Evolutionary conservation across 2,329 filamentous ascomycete species (phyloP).

Genomic region (Scedosporium apiospermum): DNA sequence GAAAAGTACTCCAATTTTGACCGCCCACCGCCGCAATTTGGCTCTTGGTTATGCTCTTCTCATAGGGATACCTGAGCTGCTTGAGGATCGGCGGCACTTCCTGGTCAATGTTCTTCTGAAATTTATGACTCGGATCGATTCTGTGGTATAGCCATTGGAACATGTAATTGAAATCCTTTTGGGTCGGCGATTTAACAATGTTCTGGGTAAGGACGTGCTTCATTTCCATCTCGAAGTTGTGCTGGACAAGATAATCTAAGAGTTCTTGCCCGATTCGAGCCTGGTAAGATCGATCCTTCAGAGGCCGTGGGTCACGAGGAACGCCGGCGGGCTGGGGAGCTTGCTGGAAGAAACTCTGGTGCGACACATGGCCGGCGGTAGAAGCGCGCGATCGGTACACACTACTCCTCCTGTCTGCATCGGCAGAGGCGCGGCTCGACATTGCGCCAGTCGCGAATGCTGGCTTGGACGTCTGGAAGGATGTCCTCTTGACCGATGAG

Average conservation of each 20-base stretch:
- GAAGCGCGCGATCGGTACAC: conserved; percentile 66
- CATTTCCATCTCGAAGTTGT: conserved; percentile 98
- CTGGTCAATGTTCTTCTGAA: conserved; percentile 89
- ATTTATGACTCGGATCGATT: conserved; percentile 87
- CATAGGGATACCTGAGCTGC: conserved; percentile 88
- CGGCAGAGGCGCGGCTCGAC: conserved; percentile 34
- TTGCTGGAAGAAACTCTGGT: conserved; percentile 93
- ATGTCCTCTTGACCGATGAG: conserved; percentile 76
- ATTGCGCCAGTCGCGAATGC: conserved; percentile 32
- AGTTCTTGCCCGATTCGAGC: conserved; percentile 79
- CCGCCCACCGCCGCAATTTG: conserved; percentile 91
- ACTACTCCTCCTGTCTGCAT: conserved; percentile 65
- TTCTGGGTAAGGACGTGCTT: conserved; percentile 89
- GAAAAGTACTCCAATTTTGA: conserved; percentile 92
- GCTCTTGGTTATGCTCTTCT: conserved; percentile 92
- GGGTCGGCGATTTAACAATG: conserved; percentile 84
- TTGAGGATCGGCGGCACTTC: conserved; percentile 90
- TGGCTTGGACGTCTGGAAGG: conserved; percentile 62
- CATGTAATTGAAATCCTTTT: conserved; percentile 97
- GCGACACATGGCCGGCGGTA: conserved; percentile 53
- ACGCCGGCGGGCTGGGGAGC: conserved; percentile 73
- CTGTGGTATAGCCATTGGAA: conserved; percentile 97
- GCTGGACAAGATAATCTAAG: conserved; percentile 80
- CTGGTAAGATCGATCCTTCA: conserved; percentile 74
- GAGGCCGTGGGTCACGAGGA: conserved; percentile 74